A percentile compares a stretch with the other conserved stretches of the same genome.
Conservation (phyloP, 1,284 basidiomycete genomes). For the Vanrija sp. region DNA sequence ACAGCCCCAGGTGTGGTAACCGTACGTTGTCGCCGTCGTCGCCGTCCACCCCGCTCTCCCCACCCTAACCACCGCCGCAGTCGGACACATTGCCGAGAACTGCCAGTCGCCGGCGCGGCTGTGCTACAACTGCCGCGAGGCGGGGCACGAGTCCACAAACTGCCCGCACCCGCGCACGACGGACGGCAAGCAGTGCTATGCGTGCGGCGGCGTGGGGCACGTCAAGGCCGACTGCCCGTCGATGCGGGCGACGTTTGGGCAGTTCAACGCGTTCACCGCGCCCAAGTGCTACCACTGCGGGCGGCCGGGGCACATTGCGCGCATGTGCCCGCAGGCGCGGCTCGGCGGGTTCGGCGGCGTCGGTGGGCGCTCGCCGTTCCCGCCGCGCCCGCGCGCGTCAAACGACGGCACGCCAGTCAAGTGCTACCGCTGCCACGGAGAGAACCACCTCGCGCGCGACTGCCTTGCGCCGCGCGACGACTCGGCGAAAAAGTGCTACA, state of each 20-base stretch:
- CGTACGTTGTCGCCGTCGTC: conserved; percentile 14
- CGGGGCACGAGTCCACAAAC: conserved; percentile 81
- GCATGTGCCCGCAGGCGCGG: conserved; percentile 28
- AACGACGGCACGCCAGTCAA: conserved; percentile 46
- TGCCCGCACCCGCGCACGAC: conserved; percentile 77
- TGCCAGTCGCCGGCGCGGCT: conserved; percentile 79
- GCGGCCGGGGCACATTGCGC: conserved; percentile 42
- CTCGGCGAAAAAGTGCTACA: conserved; percentile 47
- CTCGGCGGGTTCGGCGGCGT: conserved; percentile 13
- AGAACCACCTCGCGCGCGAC: conserved; percentile 48
- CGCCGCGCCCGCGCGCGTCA: conserved; percentile 9
- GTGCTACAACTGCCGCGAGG: conserved; percentile 87
- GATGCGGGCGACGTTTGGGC: conserved; percentile 57
- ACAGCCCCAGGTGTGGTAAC: conserved; percentile 33
- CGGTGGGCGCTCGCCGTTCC: conserved; percentile 17
- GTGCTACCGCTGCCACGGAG: conserved; percentile 49
- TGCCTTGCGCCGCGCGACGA: conserved; percentile 47
- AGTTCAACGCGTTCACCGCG: neutral
- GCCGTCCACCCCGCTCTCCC: neutral
- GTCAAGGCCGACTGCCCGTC: conserved; percentile 76
- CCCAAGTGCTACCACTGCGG: conserved; percentile 64
- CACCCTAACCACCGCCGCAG: conserved; percentile 35
- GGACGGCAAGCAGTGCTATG: conserved; percentile 73
- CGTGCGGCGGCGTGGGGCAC: conserved; percentile 65
- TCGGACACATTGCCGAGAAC: conserved; percentile 85